phyloP scores from a whole-genome alignment of 2,329 filamentous ascomycete species.

The Sporothrix sp. region DNA sequence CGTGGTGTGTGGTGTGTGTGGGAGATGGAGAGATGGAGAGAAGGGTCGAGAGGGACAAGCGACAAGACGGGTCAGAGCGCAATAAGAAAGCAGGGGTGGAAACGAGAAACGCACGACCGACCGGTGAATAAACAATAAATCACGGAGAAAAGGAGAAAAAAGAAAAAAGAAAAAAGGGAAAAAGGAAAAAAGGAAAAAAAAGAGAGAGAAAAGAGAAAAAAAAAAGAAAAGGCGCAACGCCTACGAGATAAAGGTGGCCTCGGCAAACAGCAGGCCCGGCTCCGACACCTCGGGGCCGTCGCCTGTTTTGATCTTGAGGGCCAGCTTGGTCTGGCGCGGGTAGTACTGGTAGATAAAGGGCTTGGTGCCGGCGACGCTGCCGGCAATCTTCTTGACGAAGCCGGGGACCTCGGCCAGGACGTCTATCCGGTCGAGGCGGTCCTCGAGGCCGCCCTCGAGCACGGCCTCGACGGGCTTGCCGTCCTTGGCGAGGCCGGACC shows the following conservation, averaged over 20 bases:
- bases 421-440: conserved; percentile 73
- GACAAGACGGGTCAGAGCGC: not conserved
- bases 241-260: conserved; percentile 92
- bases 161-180: not conserved
- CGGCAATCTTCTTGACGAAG: conserved; percentile 90
- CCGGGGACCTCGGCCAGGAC: conserved; percentile 94
- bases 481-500: conserved; percentile 69
- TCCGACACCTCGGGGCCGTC: conserved; percentile 66
- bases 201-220: not conserved
- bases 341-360: conserved; percentile 96
- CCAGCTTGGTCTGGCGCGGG: conserved; percentile 51
- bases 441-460: conserved; percentile 58
- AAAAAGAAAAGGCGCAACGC: not conserved
- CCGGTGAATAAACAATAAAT: not conserved
- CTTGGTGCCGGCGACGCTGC: conserved; percentile 79
- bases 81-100: not conserved
- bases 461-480: conserved; percentile 61
- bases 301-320: conserved; percentile 75
- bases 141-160: not conserved
- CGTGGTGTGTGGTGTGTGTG: not conserved
- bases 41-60: not conserved
- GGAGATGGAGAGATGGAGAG: not conserved
- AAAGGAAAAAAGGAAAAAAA: not conserved
- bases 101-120: not conserved
- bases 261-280: conserved; percentile 69